Evolutionary conservation across 2,329 filamentous ascomycete species (phyloP), one percentile per base, ranked within the genome.

Genomic region (Hypoxylon rubiginosum): DNA sequence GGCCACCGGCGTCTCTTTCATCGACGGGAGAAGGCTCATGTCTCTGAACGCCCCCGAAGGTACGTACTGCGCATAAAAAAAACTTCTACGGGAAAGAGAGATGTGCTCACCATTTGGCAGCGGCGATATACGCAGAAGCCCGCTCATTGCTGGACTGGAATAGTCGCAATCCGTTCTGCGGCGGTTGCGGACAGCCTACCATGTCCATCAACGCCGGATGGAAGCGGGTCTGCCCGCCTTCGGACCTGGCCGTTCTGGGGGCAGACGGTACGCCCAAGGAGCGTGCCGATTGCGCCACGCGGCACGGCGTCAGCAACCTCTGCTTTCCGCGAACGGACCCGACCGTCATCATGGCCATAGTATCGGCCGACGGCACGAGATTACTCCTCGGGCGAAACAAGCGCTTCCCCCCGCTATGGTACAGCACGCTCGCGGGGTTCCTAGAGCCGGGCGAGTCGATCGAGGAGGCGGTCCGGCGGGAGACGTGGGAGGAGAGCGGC

Each of bases 121-220:
- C 94, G 64, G 93, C 94, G 53, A 92, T 97, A 49, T 97, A 94
- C 72, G 95, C 93, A 13, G 93, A 97, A 79, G 92, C 94, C 7
- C 90, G 95, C 59, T 92, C 94, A 49, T 85, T 97, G 26, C 84
- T 97, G 36, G 96, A 98, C 82, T 99, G 96, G 96, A 98, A 99
- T 81, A 85, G 85, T 26, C 91, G 95, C 55, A 97, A 97, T 80
- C 92, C 91, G 30, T 99, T 93, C 84, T 99, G 96, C 79, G 94
- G 90, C 32, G 91, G 91, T 60, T 99, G 96, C 79, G 95, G 96
- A 34, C 87, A 92, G 74, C 89, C 87, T 24, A 98, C 94, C 0
- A 82, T 97, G 65, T 91, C 91, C 17, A 84, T 92, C 26, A 91
- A 94, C 73, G 91, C 89, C 4, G 92, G 92, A 52, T 93, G 91